A percentile compares a stretch with the other conserved stretches of the same genome.
Conservation (phyloP, 441 rosid genomes). For the Bocquillonia castaneifolia region DNA sequence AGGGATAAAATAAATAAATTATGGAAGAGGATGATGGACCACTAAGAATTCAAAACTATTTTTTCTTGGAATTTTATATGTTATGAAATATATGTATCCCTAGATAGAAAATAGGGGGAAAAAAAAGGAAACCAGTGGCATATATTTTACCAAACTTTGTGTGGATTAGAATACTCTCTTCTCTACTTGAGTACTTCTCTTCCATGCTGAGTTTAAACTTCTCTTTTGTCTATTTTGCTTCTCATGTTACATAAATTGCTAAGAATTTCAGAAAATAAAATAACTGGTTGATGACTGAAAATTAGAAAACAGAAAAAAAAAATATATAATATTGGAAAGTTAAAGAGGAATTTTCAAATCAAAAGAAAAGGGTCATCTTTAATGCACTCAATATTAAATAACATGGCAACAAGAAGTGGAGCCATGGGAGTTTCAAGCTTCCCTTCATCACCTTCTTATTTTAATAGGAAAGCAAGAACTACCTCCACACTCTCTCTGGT, state of each 20-base stretch:
- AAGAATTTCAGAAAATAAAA: not conserved
- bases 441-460: conserved; percentile 45
- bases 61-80: not conserved
- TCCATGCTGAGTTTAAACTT: conserved; percentile 11
- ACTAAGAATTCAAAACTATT: not conserved
- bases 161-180: conserved; percentile 41
- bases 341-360: not conserved
- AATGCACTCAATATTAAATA: conserved; percentile 6
- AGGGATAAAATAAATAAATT: too few species aligned
- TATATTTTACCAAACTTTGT: conserved; percentile 26
- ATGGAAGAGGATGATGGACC: conserved; percentile 10
- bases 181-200: conserved; percentile 13
- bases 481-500: conserved; percentile 41
- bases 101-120: not conserved
- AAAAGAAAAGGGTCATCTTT: not conserved
- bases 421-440: conserved; percentile 56
- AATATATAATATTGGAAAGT: not conserved
- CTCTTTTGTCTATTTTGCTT: not conserved
- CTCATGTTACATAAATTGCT: not conserved
- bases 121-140: conserved; percentile 42
- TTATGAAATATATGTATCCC: not conserved
- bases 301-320: not conserved
- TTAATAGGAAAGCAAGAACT: conserved; percentile 31
- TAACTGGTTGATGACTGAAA: conserved; percentile 16
- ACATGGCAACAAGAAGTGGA: conserved; percentile 59